These are phyloP conservation scores for Neurospora intermedia DNA, from an alignment of 495 filamentous ascomycete genomes.

Conservation along the genomic window DNA sequence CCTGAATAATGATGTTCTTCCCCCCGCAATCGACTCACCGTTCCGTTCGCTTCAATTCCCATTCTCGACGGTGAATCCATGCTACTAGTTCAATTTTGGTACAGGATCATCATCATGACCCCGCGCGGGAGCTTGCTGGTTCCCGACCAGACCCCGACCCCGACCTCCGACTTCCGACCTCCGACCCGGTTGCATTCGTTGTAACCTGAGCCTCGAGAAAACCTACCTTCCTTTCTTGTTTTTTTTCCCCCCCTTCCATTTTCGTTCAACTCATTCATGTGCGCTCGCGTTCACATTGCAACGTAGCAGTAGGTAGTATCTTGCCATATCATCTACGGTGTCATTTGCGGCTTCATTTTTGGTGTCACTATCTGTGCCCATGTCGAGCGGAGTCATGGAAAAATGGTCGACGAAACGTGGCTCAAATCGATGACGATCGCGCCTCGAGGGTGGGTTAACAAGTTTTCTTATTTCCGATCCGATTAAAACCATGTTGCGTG, in stretches of 20 bases:
- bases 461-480: neutral
- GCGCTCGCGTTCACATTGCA: neutral
- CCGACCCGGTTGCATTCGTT: neutral
- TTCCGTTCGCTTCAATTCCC: neutral
- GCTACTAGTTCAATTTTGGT: neutral
- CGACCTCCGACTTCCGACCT: neutral
- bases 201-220: neutral
- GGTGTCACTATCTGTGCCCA: neutral
- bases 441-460: neutral
- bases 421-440: neutral
- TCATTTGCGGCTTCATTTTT: neutral
- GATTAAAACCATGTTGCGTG: neutral
- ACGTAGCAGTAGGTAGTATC: neutral
- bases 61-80: neutral
- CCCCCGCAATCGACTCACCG: neutral
- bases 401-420: neutral
- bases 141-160: neutral
- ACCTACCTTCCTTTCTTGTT: neutral
- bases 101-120: neutral
- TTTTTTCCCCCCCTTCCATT: neutral
- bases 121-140: neutral
- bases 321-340: neutral
- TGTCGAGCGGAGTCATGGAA: neutral
- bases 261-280: neutral
- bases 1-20: neutral